Percentiles rank a stretch among this genome's conserved stretches.
These are phyloP conservation scores for Xerophyta viscosa DNA, from an alignment of 106 monocot species.

Conservation along the genomic window DNA sequence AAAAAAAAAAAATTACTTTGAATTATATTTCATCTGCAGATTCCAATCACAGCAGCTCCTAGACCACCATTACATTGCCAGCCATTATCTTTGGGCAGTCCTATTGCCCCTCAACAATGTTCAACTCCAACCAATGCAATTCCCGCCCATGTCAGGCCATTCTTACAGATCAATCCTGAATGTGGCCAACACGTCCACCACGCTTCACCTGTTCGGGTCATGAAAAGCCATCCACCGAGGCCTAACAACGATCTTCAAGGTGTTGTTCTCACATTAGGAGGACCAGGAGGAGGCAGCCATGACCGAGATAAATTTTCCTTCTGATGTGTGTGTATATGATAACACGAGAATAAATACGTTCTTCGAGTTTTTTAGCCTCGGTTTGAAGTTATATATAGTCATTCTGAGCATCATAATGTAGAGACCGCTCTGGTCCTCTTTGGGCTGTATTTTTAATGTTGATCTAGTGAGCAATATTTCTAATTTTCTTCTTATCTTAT, in stretches of 20 bases:
- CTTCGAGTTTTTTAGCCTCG: not conserved
- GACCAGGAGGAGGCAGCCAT: constrained; percentile 33
- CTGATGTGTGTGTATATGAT: not conserved
- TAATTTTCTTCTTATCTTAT: too few species aligned
- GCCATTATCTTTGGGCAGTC: constrained; percentile 4
- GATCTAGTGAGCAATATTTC: too few species aligned
- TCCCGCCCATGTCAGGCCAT: constrained; percentile 33
- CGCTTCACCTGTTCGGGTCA: constrained; percentile 8
- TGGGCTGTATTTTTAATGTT: too few species aligned
- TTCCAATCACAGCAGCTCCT: constrained; percentile 24
- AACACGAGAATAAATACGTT: not conserved
- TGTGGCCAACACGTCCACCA: constrained; percentile 16
- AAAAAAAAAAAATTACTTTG: not conserved
- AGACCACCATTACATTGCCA: constrained; percentile 32
- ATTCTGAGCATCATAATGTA: not conserved
- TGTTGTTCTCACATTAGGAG: constrained; percentile 72
- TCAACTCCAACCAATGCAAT: constrained; percentile 16
- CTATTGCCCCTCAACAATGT: constrained; percentile 13
- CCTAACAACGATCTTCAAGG: constrained; percentile 57
- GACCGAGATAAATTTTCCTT: not conserved
- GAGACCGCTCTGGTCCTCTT: too few species aligned
- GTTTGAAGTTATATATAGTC: not conserved
- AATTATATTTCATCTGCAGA: constrained; percentile 19
- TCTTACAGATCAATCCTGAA: constrained; percentile 18
- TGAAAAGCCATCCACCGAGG: constrained; percentile 34